A percentile compares a stretch with the other conserved stretches of the same genome.
Evolutionary conservation across 345 rosid genomes (phyloP).

Genomic region (Aquilaria yunnanensis): DNA sequence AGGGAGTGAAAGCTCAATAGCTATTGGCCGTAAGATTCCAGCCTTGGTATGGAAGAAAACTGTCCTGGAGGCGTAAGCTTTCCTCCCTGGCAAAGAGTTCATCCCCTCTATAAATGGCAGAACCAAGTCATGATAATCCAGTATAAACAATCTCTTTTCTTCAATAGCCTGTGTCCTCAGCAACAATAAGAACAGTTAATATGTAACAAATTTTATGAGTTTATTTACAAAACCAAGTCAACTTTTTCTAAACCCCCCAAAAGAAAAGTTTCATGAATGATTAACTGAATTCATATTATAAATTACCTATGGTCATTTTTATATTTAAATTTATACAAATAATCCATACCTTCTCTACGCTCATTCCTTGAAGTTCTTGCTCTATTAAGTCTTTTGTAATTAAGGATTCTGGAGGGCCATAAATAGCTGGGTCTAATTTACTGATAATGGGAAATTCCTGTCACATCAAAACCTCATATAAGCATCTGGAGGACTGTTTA

Average conservation of each 20-base stretch:
- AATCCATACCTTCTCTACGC: slow-evolving; percentile 54
- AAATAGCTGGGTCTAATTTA: slow-evolving; percentile 66
- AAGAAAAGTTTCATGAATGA: too few relatives aligned
- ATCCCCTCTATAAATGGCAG: slow-evolving; percentile 70
- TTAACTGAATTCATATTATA: too few relatives aligned
- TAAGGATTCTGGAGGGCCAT: slow-evolving; percentile 83
- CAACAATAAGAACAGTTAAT: slow-evolving; percentile 3
- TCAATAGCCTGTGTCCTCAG: slow-evolving; percentile 59
- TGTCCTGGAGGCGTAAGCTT: slow-evolving; percentile 80
- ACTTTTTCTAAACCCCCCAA: too few relatives aligned
- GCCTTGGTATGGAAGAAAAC: slow-evolving; percentile 46
- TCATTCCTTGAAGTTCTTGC: slow-evolving; percentile 65
- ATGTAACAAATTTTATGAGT: too few relatives aligned
- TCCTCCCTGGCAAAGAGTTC: slow-evolving; percentile 64
- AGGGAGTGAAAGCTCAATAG: slow-evolving; percentile 84
- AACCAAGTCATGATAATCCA: slow-evolving; percentile 86
- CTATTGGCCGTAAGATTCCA: slow-evolving; percentile 58
- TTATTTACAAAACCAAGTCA: too few relatives aligned
- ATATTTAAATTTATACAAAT: too few relatives aligned
- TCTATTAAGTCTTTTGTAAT: slow-evolving; percentile 72
- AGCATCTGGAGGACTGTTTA: slow-evolving; percentile 2
- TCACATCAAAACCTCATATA: slow-evolving; percentile 2
- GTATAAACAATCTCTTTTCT: slow-evolving; percentile 73
- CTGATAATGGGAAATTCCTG: slow-evolving; percentile 90
- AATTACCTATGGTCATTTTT: too few relatives aligned